phyloP scores from a whole-genome alignment of 306 rosid genomes.

The Medicago lupulina region DNA sequence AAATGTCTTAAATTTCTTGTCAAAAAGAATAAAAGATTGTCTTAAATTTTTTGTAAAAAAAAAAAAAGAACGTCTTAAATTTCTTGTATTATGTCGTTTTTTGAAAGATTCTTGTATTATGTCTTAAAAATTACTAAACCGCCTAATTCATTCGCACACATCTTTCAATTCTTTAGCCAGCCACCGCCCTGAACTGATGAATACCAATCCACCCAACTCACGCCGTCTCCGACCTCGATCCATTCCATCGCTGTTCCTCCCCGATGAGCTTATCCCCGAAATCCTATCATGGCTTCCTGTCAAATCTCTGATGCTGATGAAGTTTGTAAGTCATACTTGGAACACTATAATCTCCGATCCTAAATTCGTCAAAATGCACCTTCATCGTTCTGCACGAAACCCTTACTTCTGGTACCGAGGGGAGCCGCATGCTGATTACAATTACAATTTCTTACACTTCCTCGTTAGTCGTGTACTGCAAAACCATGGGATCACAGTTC shows the following conservation, averaged over 20 bases:
- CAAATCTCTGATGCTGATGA: neutral
- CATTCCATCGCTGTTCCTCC: neutral
- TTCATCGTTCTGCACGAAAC: neutral
- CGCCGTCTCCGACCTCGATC: neutral
- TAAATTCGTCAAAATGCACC: neutral
- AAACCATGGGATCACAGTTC: neutral
- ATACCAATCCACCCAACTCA: neutral
- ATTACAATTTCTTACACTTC: neutral
- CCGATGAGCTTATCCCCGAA: neutral
- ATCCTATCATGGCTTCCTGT: neutral
- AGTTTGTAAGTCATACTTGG: neutral
- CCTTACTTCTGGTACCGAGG: neutral
- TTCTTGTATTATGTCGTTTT: too few relatives aligned
- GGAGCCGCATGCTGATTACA: too few relatives aligned
- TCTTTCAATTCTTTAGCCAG: too few relatives aligned
- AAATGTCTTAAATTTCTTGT: too few relatives aligned
- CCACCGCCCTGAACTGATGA: neutral
- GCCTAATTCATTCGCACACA: too few relatives aligned
- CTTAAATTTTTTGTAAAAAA: too few relatives aligned
- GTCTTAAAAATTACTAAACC: too few relatives aligned
- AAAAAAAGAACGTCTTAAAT: too few relatives aligned
- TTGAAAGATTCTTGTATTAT: too few relatives aligned
- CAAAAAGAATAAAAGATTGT: too few relatives aligned
- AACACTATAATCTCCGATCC: neutral
- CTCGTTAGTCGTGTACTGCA: neutral